phyloP scores from a whole-genome alignment of 2,329 filamentous ascomycete species.

The Acephala macrosclerotiorum region DNA sequence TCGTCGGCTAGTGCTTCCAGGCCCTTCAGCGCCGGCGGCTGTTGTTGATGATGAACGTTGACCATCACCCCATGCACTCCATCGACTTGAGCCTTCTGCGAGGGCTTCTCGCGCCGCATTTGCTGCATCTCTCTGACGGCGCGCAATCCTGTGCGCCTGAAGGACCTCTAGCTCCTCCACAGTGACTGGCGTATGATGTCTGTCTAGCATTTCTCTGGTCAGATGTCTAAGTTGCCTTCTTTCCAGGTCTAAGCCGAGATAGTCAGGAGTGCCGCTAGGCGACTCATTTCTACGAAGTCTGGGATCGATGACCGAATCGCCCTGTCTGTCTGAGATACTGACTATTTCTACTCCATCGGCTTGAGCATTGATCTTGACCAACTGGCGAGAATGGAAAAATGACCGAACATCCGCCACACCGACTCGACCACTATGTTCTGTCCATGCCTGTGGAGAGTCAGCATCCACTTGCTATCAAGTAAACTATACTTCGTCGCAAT shows the following conservation, averaged over 20 bases:
- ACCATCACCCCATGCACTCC: constrained; percentile 27
- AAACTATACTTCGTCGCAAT: neutral
- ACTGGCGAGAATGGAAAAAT: constrained; percentile 72
- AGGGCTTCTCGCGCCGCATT: constrained; percentile 35
- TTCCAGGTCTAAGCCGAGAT: constrained; percentile 38
- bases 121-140: constrained; percentile 50
- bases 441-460: constrained; percentile 68
- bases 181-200: constrained; percentile 59
- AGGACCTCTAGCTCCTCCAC: constrained; percentile 63
- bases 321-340: constrained; percentile 34
- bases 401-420: constrained; percentile 77
- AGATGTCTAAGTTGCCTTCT: constrained; percentile 39
- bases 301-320: constrained; percentile 37
- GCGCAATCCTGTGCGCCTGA: constrained; percentile 62
- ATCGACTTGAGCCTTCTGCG: constrained; percentile 31
- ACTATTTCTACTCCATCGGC: constrained; percentile 55
- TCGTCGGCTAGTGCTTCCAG: constrained; percentile 30
- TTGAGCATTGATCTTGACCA: constrained; percentile 68
- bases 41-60: constrained; percentile 28
- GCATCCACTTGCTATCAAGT: neutral
- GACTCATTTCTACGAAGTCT: constrained; percentile 39
- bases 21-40: constrained; percentile 20
- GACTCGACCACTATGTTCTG: constrained; percentile 82
- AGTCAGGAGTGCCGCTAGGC: constrained; percentile 42
- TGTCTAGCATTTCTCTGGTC: constrained; percentile 45